Conservation (phyloP, 306 rosid species). For the Neltuma alba region DNA sequence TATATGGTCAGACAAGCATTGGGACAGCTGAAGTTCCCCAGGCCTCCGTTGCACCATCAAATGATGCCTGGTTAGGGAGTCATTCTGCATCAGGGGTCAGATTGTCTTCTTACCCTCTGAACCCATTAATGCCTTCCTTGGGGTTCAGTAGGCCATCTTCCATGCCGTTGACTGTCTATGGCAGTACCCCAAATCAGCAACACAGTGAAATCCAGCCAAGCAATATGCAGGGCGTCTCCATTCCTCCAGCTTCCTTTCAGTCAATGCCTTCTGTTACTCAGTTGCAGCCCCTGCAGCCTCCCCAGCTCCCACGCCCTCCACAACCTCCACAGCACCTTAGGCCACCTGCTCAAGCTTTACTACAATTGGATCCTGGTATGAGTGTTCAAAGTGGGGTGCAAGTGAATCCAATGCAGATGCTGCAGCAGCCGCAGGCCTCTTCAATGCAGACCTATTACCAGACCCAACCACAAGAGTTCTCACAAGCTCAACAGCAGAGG, state of each 20-base stretch:
- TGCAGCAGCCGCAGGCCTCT: constrained; percentile 77
- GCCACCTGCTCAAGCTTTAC: constrained; percentile 78
- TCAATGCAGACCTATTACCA: constrained; percentile 70
- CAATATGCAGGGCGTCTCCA: constrained; percentile 62
- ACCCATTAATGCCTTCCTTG: constrained; percentile 53
- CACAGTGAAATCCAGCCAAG: constrained; percentile 65
- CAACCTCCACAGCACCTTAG: constrained; percentile 96
- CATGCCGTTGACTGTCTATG: constrained; percentile 55
- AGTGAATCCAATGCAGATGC: constrained; percentile 66
- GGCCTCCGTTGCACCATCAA: constrained; percentile 45
- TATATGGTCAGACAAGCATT: constrained; percentile 57
- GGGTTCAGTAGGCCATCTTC: constrained; percentile 69
- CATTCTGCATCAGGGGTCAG: constrained; percentile 60
- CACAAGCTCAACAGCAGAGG: constrained; percentile 55
- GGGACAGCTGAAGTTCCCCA: constrained; percentile 63
- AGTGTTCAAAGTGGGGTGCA: constrained; percentile 61
- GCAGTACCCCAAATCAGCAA: constrained; percentile 70
- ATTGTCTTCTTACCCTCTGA: constrained; percentile 58
- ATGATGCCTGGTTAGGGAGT: constrained; percentile 40
- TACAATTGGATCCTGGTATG: constrained; percentile 72
- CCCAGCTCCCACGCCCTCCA: constrained; percentile 94
- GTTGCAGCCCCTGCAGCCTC: constrained; percentile 97
- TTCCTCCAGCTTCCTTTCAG: constrained; percentile 64
- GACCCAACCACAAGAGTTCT: constrained; percentile 61
- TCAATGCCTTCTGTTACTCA: constrained; percentile 73